Conservation (phyloP, 140 eudicot species). For the Senecio squalidus region DNA sequence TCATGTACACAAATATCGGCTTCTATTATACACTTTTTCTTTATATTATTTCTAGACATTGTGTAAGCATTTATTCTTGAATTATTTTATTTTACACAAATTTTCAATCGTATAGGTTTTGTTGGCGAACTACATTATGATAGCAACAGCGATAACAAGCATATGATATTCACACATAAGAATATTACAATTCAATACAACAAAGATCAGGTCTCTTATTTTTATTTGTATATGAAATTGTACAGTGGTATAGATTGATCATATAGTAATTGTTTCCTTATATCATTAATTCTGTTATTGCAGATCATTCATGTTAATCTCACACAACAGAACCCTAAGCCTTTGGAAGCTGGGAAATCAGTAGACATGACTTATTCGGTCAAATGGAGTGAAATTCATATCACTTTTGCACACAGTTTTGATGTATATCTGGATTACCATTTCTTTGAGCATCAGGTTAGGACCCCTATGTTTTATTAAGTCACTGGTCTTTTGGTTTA, state of each 20-base stretch:
- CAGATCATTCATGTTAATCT: slow-evolving; percentile 98
- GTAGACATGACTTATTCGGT: slow-evolving; percentile 92
- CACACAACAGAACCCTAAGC: slow-evolving; percentile 81
- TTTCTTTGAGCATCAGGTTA: slow-evolving; percentile 97
- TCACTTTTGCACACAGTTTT: slow-evolving; percentile 80
- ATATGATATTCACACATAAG: slow-evolving; percentile 82
- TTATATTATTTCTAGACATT: no score
- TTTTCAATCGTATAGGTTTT: slow-evolving; percentile 44
- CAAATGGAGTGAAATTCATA: slow-evolving; percentile 75
- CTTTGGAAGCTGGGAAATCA: slow-evolving; percentile 73
- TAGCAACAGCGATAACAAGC: slow-evolving; percentile 67
- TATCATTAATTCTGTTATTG: slow-evolving; percentile 15
- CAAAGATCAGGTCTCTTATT: slow-evolving; percentile 60
- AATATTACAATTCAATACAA: slow-evolving; percentile 70
- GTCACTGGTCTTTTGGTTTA: no score
- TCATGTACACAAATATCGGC: no score
- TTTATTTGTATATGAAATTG: slow-evolving; percentile 6
- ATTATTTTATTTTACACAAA: neutral
- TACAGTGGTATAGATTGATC: slow-evolving; percentile 12
- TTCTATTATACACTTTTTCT: no score
- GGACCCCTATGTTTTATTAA: neutral
- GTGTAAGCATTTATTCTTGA: no score
- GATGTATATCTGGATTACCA: slow-evolving; percentile 98
- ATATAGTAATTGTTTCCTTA: neutral
- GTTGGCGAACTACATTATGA: slow-evolving; percentile 90